A percentile compares a stretch with the other conserved stretches of the same genome.
These are phyloP conservation scores for Solanum piurae DNA, from an alignment of 257 asterid genomes.

Conservation along the genomic window DNA sequence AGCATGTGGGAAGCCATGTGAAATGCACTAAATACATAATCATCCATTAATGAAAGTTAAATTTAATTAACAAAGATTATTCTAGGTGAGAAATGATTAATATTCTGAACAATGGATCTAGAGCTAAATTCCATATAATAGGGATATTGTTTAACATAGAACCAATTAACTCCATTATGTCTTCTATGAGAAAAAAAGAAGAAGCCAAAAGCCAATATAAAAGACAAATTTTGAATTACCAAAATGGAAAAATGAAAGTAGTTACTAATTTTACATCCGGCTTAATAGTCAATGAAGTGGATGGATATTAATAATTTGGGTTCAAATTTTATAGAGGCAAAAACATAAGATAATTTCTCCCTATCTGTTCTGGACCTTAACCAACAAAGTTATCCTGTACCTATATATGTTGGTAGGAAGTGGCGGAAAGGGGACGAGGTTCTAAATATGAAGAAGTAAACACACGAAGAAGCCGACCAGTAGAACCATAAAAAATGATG, in stretches of 20 bases:
- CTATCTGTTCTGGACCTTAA: neutral
- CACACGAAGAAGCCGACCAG: neutral
- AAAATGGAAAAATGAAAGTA: neutral
- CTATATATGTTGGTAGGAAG: neutral
- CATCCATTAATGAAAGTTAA: neutral
- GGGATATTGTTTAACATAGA: neutral
- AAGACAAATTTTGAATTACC: neutral
- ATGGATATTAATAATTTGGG: neutral
- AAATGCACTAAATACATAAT: slow-evolving; percentile 20
- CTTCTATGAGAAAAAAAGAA: neutral
- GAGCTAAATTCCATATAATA: slow-evolving; percentile 9
- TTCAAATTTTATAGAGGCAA: neutral
- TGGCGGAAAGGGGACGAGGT: neutral
- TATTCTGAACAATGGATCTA: slow-evolving; percentile 18
- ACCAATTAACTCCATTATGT: neutral
- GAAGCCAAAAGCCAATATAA: neutral
- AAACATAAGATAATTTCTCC: neutral
- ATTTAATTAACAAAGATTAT: neutral
- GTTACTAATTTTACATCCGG: neutral
- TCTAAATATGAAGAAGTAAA: too few species aligned
- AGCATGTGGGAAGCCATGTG: slow-evolving; percentile 76
- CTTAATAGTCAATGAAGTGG: neutral
- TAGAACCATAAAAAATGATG: too few species aligned
- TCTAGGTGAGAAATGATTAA: slow-evolving; percentile 33
- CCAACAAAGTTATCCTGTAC: neutral